A percentile compares a stretch with the other conserved stretches of the same genome.
phyloP scores from a whole-genome alignment of 805 yeast genomes.

The Ogataea parapolymorpha region DNA sequence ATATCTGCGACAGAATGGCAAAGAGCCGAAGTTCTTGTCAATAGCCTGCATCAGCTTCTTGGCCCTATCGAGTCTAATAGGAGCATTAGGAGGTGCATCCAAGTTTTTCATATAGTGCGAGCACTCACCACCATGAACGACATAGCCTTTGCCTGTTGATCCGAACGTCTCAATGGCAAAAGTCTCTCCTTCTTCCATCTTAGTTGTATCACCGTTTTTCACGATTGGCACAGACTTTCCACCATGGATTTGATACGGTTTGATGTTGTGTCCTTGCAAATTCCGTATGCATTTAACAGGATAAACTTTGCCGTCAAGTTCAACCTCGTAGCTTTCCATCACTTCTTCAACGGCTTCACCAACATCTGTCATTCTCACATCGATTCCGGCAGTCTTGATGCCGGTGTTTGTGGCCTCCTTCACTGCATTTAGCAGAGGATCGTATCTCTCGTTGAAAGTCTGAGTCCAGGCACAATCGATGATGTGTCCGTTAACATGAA shows the following conservation, averaged over 20 bases:
- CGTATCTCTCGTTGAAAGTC: slow-evolving; percentile 82
- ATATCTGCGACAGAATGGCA: slow-evolving; percentile 96
- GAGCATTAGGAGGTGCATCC: slow-evolving; percentile 46
- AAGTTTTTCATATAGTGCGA: slow-evolving; percentile 81
- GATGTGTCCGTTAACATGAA: slow-evolving; percentile 91
- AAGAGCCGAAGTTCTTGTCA: slow-evolving; percentile 81
- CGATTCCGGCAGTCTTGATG: slow-evolving; percentile 88
- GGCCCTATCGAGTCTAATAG: slow-evolving; percentile 63
- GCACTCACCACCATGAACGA: slow-evolving; percentile 82
- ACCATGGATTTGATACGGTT: slow-evolving; percentile 80
- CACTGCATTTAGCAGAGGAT: slow-evolving; percentile 77
- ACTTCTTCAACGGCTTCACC: slow-evolving; percentile 96
- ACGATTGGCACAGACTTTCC: slow-evolving; percentile 97
- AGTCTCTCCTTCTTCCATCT: slow-evolving; percentile 98
- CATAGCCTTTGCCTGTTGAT: slow-evolving; percentile 92
- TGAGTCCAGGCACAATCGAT: slow-evolving; percentile 94
- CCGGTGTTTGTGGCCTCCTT: slow-evolving; percentile 94
- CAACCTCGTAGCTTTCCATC: slow-evolving; percentile 95
- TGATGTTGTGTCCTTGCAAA: slow-evolving; percentile 91
- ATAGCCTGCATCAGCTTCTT: slow-evolving; percentile 66
- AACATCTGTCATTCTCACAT: slow-evolving; percentile 89
- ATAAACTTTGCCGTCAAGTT: slow-evolving; percentile 77
- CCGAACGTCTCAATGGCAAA: slow-evolving; percentile 99
- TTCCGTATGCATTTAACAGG: slow-evolving; percentile 90
- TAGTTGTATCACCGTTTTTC: slow-evolving; percentile 86